A percentile compares a stretch with the other conserved stretches of the same genome.
These are phyloP conservation scores for Paramecium caudatum DNA, from an alignment of 73 alveolate genomes.

Conservation along the genomic window DNA sequence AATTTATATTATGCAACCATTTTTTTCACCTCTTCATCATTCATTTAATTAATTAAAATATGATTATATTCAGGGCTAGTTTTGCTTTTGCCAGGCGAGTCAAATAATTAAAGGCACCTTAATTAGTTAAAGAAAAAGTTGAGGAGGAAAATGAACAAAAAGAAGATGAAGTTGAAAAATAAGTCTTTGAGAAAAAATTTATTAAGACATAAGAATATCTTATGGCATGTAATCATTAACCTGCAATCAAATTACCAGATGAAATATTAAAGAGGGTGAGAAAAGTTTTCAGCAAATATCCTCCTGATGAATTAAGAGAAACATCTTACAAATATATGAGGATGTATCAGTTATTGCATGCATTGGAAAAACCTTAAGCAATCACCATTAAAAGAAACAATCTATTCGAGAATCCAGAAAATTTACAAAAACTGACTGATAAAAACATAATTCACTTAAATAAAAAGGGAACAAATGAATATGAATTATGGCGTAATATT, in stretches of 20 bases:
- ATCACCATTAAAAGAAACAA: slow-evolving; percentile 6
- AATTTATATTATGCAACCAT: slow-evolving; percentile 13
- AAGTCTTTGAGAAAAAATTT: slow-evolving; percentile 45
- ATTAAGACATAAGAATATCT: slow-evolving; percentile 45
- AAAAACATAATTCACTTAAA: slow-evolving; percentile 45
- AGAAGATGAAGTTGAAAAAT: slow-evolving; percentile 6
- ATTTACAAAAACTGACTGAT: slow-evolving; percentile 68
- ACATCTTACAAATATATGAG: slow-evolving; percentile 69
- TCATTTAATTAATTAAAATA: background rate
- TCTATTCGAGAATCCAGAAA: slow-evolving; percentile 60
- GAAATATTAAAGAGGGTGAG: slow-evolving; percentile 7
- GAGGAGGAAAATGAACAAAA: background rate
- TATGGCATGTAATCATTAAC: slow-evolving; percentile 51
- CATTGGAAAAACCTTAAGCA: slow-evolving; percentile 70
- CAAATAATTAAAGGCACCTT: background rate
- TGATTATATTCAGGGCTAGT: background rate
- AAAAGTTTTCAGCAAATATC: slow-evolving; percentile 57
- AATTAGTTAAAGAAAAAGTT: background rate
- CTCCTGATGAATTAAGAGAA: slow-evolving; percentile 66
- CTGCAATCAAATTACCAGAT: slow-evolving; percentile 36
- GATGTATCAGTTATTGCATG: slow-evolving; percentile 74
- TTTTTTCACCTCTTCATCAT: background rate
- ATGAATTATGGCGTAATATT: slow-evolving; percentile 48
- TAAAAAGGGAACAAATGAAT: background rate
- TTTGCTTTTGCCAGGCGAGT: background rate